Evolutionary conservation across 441 rosid genomes (phyloP), one percentile per base, ranked within the genome.

Genomic region (Hypseocharis bilobata): DNA sequence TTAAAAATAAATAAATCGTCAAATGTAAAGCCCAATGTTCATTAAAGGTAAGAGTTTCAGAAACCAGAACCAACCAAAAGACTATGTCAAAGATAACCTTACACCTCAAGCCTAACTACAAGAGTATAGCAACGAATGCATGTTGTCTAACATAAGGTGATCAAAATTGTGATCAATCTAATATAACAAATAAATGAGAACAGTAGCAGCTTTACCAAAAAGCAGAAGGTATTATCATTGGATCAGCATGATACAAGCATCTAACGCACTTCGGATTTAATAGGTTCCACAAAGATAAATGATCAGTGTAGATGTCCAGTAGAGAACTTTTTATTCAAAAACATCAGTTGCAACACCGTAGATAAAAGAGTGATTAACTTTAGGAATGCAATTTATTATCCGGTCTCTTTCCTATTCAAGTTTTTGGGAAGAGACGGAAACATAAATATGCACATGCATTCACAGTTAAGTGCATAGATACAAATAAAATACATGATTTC

Each of bases 1-100:
- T 68, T 0, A 30, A 69, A 63, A 69, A 69, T 38, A 54, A 8
- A 62, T 32, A 60, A 60, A 52, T 19, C 57, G 74, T 70, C 64
- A 72, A 22, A 19, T 20, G 57, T 55, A 38, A 65, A 60, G 55
- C 25, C 66, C 71, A 27, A 60, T 54, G 20, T 51, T 61, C 62
- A 72, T 20, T 19, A 27, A n/a, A 17, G 28, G 23, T 29, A 67
- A 42, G 62, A 40, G 45, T 65, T 13, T 38, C n/a, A n/a, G 20
- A 62, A 60, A 59, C 44, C 44, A 25, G 40, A 29, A 68, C 19
- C 54, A 36, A 65, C 55, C 11, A 51, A 36, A 69, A 55, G 14
- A 22, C 13, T 25, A 26, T 27, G 16, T 29, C 22, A 58, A 6
- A 27, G 5, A 29, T 30, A 30, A 58, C 40, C 20, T 28, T 58